Evolutionary conservation across 345 rosid genomes (phyloP), one percentile per base, ranked within the genome.

Genomic region (Garcia nutans): DNA sequence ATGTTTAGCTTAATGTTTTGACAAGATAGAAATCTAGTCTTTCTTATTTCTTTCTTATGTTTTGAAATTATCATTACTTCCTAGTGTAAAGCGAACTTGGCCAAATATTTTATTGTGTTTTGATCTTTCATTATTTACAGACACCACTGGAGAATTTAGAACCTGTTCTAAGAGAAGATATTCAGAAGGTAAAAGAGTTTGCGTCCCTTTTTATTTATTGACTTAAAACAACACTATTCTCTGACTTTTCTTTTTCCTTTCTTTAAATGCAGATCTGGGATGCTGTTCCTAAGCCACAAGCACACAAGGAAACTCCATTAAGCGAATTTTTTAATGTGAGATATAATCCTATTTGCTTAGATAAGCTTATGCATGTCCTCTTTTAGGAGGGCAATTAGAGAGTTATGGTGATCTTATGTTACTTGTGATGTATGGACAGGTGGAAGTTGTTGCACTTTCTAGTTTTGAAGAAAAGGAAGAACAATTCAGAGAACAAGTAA

Each of bases 381-480:
- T 66, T 65, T 47, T 56, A 23, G 47, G 41, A n/a, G 13, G 45
- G 47, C 6, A 22, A 42, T 7, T 68, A 41, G 20, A 66, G 37
- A 57, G n/a, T 66, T 31, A 11, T 28, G 31, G 24, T 71, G 61
- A 80, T 79, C 58, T 12, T 65, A 64, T 70, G 56, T 42, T 45
- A 41, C 50, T 74, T 55, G 42, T 74, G 65, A 55, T 71, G 1
- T 68, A 67, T 79, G 76, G 60, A 76, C 89, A 96, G 99, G 97
- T 96, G 82, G 93, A 93, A 85, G 98, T 96, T 73, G 93, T 90
- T 83, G 99, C 98, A 49, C 97, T 96, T 72, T 89, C 95, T 80
- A 96, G 99, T 92, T 96, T 71, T 78, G 99, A 96, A 86, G 97
- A 93, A 86, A 93, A 93, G 82, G 99, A 96, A 83, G 97, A 92